Evolutionary conservation across 306 rosid species (phyloP).

Genomic region (Herpetospermum pedunculosum): DNA sequence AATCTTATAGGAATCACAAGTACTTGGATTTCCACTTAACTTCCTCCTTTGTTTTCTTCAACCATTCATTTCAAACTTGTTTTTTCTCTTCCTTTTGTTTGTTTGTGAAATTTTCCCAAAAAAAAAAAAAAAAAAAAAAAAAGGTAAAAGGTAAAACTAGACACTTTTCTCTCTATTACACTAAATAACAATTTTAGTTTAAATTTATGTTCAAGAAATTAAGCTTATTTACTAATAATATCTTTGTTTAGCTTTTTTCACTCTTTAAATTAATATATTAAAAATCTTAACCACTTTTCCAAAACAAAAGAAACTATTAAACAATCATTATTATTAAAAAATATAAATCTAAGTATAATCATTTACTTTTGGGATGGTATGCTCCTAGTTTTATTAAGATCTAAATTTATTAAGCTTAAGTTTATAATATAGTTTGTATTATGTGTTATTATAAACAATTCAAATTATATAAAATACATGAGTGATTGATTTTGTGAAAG

Average conservation of each 20-base stretch:
- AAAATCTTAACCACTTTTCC: too few species aligned
- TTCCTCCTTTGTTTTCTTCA: background rate
- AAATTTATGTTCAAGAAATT: too few species aligned
- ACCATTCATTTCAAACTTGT: background rate
- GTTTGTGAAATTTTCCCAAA: background rate
- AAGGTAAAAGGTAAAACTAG: background rate
- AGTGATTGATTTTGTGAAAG: background rate
- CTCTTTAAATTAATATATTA: too few species aligned
- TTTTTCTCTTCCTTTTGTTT: background rate
- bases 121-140: background rate
- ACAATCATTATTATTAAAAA: background rate
- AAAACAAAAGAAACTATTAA: too few species aligned
- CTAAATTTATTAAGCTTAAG: too few species aligned
- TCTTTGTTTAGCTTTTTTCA: too few species aligned
- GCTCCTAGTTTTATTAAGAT: accelerated
- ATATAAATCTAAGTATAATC: background rate
- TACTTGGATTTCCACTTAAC: background rate
- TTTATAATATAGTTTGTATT: too few species aligned
- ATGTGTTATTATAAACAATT: too few species aligned
- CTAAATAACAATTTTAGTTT: too few species aligned
- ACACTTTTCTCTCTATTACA: background rate
- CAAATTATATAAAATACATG: too few species aligned
- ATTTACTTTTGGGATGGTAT: too few species aligned
- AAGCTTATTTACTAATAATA: too few species aligned
- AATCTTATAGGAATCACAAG: background rate